Base-by-base conservation (phyloP, 2,329 filamentous ascomycete genomes). In the Trichoderma pleuroti region DNA sequence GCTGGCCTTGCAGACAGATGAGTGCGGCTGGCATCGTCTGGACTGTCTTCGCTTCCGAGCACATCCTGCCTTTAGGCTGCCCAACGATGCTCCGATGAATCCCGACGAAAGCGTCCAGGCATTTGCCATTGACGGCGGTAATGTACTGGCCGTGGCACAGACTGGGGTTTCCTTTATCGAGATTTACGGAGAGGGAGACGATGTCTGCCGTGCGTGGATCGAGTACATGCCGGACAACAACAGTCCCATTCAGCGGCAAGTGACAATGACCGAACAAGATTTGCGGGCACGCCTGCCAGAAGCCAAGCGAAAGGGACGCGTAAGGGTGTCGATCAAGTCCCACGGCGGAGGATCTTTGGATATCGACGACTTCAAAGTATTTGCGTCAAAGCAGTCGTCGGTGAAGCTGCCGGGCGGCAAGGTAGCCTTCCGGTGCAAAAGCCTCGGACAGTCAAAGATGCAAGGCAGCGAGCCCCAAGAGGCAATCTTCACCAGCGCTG, bases 21-120 rank as follows among this genome's bases (percentile, higher is more conserved):
- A 98, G 81, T 97, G 94, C 79, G 86, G 85, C 30, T 98, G 95
- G 95, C 94, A 98, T 80, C 88, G 94, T 71, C 86, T 98, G 8
- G 96, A 98, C 80, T 90, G 90, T 68, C 85, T 99, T 66, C 92
- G 94, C 49, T 97, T 98, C 83, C 91, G 94, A 74, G 92, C 91
- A 74, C 96, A 99, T 77, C 93, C 94, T 5, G 94, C 93, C 79
- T 98, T 99, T 84, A 87, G 90, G 68, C 86, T 97, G 66, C 93
- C 94, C 0, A 91, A 89, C 70, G 96, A 98, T 76, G 82, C 87
- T 6, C 82, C 87, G 18, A 79, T 87, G 49, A 86, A 84, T 73
- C 81, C 85, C 1, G 94, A 98, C 75, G 87, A 88, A 42, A 94
- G 93, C 74, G 87, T 98, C 1, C 93, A 97, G 76, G 92, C 93